Evolutionary conservation across 345 rosid species (phyloP).

Genomic region (Salix suchowensis): DNA sequence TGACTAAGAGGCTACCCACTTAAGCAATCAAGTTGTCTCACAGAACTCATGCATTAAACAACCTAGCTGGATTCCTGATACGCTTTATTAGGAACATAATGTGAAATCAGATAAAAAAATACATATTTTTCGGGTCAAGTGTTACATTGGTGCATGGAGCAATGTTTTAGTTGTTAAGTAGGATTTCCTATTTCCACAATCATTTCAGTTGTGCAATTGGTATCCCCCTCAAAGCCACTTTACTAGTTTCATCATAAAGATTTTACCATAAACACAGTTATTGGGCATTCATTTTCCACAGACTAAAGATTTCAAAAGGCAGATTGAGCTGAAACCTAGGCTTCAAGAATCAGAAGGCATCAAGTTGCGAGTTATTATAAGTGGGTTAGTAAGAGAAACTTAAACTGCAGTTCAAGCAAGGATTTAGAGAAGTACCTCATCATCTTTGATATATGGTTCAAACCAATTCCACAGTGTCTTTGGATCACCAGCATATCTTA

Average conservation of each 20-base stretch:
- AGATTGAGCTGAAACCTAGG: no score
- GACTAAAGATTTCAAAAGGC: not conserved
- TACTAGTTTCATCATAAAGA: not conserved
- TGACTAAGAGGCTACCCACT: no score
- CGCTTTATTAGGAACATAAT: no score
- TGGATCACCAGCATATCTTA: conserved; percentile 92
- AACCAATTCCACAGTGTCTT: conserved; percentile 94
- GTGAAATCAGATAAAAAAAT: no score
- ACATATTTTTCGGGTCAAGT: no score
- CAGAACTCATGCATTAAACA: no score
- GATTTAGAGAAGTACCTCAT: conserved; percentile 53
- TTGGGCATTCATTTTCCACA: no score
- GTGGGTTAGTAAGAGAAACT: not conserved
- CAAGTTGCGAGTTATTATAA: not conserved
- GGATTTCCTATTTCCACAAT: no score
- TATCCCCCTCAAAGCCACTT: not conserved
- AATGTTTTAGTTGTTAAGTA: no score
- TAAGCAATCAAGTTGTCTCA: no score
- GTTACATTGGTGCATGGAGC: no score
- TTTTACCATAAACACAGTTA: not conserved
- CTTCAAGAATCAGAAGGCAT: not conserved
- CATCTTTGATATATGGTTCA: conserved; percentile 85
- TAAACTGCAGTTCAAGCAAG: not conserved
- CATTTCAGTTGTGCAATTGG: not conserved
- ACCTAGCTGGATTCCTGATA: no score